phyloP scores from a whole-genome alignment of 495 filamentous ascomycete species.

The Cladorrhinum samala region DNA sequence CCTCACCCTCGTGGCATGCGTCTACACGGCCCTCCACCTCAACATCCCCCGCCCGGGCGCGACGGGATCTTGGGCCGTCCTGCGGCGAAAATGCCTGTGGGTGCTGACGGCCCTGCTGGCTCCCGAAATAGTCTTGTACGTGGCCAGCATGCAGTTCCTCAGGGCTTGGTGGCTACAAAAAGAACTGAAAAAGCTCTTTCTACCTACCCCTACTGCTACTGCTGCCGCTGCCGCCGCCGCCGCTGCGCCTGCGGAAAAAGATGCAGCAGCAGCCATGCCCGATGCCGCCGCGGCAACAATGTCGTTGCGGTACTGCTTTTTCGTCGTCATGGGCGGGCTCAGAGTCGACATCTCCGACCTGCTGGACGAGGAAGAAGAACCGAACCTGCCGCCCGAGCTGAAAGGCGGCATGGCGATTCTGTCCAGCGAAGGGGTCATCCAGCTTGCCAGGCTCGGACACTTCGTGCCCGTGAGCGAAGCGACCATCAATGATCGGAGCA shows the following conservation, averaged over 20 bases:
- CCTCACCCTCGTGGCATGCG: neutral
- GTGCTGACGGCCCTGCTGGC: neutral
- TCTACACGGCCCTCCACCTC: neutral
- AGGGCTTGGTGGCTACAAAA: neutral
- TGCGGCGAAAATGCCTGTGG: neutral
- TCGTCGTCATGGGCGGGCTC: constrained; percentile 6
- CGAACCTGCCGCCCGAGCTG: neutral
- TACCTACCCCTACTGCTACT: no score
- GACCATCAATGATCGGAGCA: constrained; percentile 25
- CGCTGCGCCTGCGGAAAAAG: neutral
- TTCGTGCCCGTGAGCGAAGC: neutral
- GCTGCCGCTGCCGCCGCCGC: no score
- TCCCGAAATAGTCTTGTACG: neutral
- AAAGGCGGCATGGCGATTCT: neutral
- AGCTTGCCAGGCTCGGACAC: neutral
- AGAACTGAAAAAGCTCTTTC: no score
- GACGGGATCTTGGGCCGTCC: neutral
- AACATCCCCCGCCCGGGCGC: neutral
- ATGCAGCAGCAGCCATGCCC: neutral
- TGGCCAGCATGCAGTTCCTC: neutral
- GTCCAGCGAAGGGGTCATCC: neutral
- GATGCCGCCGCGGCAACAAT: no score
- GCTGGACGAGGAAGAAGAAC: neutral
- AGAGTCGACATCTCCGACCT: neutral
- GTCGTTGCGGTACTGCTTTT: constrained; percentile 5